These are phyloP conservation scores for Chlamydomonas incerta DNA, from an alignment of 139 green algal species.

Conservation along the genomic window DNA sequence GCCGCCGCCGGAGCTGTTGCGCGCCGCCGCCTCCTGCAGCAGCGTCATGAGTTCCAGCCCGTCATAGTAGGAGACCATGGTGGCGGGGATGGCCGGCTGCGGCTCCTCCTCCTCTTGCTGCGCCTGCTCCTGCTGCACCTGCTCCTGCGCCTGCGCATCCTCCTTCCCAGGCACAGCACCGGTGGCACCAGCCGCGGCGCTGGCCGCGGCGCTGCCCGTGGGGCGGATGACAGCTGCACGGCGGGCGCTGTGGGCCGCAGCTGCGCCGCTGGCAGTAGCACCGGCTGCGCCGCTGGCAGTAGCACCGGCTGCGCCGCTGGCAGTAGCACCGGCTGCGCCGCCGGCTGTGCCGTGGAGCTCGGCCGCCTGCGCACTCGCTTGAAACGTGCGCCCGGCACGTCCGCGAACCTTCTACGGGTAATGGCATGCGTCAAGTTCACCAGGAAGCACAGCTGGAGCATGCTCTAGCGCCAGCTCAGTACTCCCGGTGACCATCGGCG, in stretches of 20 bases:
- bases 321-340: no score
- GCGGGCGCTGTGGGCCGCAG: no score
- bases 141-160: not conserved
- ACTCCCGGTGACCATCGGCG: no score
- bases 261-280: no score
- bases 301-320: not conserved
- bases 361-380: not conserved
- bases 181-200: no score
- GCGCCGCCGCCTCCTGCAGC: not conserved
- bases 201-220: no score
- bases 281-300: not conserved
- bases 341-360: not conserved
- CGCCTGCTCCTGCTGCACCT: not conserved
- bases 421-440: no score
- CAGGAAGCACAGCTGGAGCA: no score
- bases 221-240: no score
- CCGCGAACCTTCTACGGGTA: no score
- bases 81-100: constrained; percentile 14
- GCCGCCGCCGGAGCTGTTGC: not conserved
- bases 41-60: not conserved
- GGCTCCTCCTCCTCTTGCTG: not conserved
- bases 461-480: no score
- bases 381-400: not conserved
- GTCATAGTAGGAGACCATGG: constrained; percentile 27
- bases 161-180: no score